phyloP scores from a whole-genome alignment of 2,329 filamentous ascomycete species.

The Dothideomycetes sp. region DNA sequence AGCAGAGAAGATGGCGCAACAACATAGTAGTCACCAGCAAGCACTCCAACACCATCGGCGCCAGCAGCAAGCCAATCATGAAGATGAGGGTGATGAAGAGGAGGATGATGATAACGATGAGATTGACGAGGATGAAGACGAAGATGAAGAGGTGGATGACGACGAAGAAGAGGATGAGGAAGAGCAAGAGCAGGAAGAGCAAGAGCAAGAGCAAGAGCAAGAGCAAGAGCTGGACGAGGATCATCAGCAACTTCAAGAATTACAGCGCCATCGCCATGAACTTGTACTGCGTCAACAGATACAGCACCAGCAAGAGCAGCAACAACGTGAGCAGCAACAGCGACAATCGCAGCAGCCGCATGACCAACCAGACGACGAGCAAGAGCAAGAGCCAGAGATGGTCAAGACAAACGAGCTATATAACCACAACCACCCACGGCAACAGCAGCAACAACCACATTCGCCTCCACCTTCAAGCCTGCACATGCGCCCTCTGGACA shows the following conservation, averaged over 20 bases:
- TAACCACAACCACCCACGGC: no score
- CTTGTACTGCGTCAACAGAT: no score
- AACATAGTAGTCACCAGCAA: background rate
- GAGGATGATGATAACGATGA: background rate
- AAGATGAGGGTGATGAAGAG: background rate
- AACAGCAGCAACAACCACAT: no score
- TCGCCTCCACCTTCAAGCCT: background rate
- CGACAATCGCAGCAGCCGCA: background rate
- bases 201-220: background rate
- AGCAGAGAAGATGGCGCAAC: background rate
- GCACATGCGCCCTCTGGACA: constrained; percentile 33
- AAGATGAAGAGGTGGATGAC: background rate
- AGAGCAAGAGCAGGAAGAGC: background rate
- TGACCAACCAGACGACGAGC: no score
- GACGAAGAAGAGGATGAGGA: background rate
- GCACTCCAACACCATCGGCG: background rate
- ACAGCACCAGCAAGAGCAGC: background rate
- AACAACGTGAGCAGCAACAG: background rate
- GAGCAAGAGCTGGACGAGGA: background rate
- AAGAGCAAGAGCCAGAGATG: no score
- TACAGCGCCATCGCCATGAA: no score
- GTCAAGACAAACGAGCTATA: no score
- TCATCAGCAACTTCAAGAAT: background rate
- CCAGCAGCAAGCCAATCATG: background rate
- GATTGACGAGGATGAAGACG: background rate